Percentiles rank a stretch among this genome's conserved stretches.
Conservation (phyloP, 2,329 filamentous ascomycete species). For the Metarhizium humberi region DNA sequence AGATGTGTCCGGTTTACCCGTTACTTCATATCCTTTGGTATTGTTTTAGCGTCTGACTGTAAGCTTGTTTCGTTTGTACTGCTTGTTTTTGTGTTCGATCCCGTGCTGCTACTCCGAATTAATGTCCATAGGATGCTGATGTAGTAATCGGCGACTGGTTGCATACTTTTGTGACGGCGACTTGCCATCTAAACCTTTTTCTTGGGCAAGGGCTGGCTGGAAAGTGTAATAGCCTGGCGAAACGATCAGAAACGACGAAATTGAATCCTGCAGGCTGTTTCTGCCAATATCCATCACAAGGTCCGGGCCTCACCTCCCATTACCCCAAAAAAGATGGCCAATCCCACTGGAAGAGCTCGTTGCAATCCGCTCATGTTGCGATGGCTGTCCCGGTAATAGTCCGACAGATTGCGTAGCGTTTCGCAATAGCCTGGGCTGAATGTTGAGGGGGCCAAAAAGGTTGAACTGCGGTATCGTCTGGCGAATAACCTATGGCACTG, state of each 20-base stretch:
- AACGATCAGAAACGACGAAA: background rate
- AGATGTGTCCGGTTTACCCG: background rate
- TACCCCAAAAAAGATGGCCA: conserved; percentile 28
- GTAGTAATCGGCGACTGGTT: background rate
- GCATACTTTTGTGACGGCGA: conserved; percentile 8
- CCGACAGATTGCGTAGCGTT: background rate
- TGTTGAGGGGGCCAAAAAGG: background rate
- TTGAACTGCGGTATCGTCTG: too few species aligned
- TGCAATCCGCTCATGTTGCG: conserved; percentile 23
- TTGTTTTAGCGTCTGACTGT: background rate
- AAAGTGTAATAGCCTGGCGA: conserved; percentile 27
- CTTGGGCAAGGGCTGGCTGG: conserved; percentile 21
- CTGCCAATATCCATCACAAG: background rate
- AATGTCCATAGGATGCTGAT: background rate
- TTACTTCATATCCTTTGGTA: background rate
- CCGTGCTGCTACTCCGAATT: background rate
- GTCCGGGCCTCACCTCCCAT: conserved; percentile 20
- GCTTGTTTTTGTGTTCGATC: background rate
- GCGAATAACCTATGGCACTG: too few species aligned
- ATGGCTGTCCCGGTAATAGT: background rate
- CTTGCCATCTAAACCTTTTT: conserved; percentile 8
- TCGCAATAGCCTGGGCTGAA: background rate
- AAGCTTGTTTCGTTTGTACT: background rate
- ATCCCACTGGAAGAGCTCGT: conserved; percentile 23
- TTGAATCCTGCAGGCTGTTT: background rate